Percentiles rank a stretch among this genome's conserved stretches.
These are phyloP conservation scores for Malus hybrid DNA, from an alignment of 331 rosid species.

Conservation along the genomic window DNA sequence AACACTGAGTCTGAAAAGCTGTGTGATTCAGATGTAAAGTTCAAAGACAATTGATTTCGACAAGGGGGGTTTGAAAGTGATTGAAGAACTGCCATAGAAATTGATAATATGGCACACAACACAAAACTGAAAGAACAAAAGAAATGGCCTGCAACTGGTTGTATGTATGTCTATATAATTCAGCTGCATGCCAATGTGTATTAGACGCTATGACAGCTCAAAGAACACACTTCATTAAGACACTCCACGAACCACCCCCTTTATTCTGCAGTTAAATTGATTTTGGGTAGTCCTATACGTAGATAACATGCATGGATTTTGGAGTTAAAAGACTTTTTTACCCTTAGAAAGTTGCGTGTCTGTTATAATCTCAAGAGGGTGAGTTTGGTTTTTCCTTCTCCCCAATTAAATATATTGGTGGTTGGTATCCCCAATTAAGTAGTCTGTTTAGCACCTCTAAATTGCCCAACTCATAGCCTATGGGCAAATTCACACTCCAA, in stretches of 20 bases:
- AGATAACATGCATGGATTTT: no score
- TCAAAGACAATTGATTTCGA: neutral
- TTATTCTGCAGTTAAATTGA: neutral
- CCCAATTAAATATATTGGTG: neutral
- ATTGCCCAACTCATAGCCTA: neutral
- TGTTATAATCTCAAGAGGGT: neutral
- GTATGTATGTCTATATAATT: neutral
- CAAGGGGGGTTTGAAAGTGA: slow-evolving; percentile 14
- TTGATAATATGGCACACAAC: slow-evolving; percentile 24
- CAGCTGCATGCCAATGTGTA: neutral
- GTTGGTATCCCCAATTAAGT: neutral
- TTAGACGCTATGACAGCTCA: slow-evolving; percentile 29
- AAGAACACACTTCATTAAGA: slow-evolving; percentile 14
- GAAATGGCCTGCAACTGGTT: neutral
- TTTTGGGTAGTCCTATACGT: neutral
- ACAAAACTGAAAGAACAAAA: slow-evolving; percentile 5
- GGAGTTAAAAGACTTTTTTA: neutral
- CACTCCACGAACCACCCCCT: slow-evolving; percentile 9
- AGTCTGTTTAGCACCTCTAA: neutral
- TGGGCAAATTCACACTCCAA: neutral
- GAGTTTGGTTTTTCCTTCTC: neutral
- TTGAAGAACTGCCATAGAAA: slow-evolving; percentile 15
- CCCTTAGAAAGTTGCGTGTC: neutral
- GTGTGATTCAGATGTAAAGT: neutral
- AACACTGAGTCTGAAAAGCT: neutral